Base-by-base conservation (phyloP, 78 protist species). In the Dictyostelium capitatum region DNA sequence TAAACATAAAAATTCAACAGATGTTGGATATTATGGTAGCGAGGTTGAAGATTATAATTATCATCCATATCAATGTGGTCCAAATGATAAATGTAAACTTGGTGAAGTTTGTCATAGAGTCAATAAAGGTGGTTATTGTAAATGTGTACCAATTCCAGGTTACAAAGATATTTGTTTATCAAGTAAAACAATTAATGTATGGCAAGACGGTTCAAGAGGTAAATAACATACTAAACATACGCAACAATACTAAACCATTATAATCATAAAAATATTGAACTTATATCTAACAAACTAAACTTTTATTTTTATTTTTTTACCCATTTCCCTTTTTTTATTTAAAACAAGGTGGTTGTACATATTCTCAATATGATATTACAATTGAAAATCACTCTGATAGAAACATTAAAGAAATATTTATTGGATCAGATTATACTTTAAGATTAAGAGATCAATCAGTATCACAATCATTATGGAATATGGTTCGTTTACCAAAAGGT, bases 371-470 rank as follows among this genome's bases (percentile, higher is more conserved):
- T 17, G 79, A 69, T 82, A 64, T 82, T 51, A 65, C 43, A 53
- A 69, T 82, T 19, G 7, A 14, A 28, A 82, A 82, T 37, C 15
- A 70, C 4, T n/a, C 41, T 4, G 20, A 41, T 7, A 67, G 80
- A 32, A 70, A 65, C 23, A 65, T 82, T 41, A 82, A 82, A 70
- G 14, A 82, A 11, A 67, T 82, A 7, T 48, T 11, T 7, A 83
- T 67, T 72, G 79, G 30, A 12, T 53, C 90, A 51, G 90, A 82
- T 70, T 20, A 23, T 80, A 82, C 90, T 20, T 70, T 46, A 19
- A 41, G 48, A 25, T 43, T 69, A 50, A 15, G 90, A 20, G 81
- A 82, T n/a, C 23, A 51, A 11, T 48, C 23, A 11, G 43, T 37
- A 37, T 37, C 43, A 3, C 6, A 1, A n/a, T 28, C 73, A 11